These are phyloP conservation scores for Populus simonii DNA, from an alignment of 345 rosid genomes.

Conservation along the genomic window DNA sequence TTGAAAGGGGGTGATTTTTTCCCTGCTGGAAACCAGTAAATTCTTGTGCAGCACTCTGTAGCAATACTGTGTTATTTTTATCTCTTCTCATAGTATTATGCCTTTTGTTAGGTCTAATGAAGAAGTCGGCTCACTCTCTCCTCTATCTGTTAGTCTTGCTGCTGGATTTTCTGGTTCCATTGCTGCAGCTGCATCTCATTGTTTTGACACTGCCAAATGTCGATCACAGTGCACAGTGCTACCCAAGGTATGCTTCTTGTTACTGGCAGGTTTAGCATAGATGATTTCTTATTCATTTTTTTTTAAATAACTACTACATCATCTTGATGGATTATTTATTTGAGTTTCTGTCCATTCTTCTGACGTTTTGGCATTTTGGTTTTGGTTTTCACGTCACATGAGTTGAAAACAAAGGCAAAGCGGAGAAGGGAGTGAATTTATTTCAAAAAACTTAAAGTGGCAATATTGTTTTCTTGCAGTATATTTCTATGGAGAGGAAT, in stretches of 20 bases:
- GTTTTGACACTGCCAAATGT: constrained; percentile 82
- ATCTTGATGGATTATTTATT: background rate
- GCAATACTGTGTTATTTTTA: background rate
- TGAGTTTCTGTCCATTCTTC: no score
- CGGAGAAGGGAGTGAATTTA: background rate
- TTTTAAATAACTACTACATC: background rate
- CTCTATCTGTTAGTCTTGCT: constrained; percentile 60
- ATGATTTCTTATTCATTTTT: background rate
- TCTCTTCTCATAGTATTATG: constrained; percentile 10
- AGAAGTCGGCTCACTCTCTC: constrained; percentile 73
- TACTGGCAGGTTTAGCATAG: background rate
- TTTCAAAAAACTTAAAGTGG: background rate
- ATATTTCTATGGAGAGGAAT: constrained; percentile 65
- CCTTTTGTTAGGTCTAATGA: constrained; percentile 53
- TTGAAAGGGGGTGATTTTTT: background rate
- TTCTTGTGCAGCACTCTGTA: background rate
- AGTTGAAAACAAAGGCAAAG: background rate
- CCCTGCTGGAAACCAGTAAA: background rate
- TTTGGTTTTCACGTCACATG: no score
- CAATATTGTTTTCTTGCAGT: constrained; percentile 37
- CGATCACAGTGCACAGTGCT: constrained; percentile 78
- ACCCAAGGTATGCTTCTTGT: constrained; percentile 58
- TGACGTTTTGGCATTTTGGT: no score
- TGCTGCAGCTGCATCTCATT: constrained; percentile 92
- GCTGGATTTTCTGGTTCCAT: constrained; percentile 78